Evolutionary conservation across 2,329 filamentous ascomycete species (phyloP), one percentile per base, ranked within the genome.

Genomic region (Calycina herbarum): DNA sequence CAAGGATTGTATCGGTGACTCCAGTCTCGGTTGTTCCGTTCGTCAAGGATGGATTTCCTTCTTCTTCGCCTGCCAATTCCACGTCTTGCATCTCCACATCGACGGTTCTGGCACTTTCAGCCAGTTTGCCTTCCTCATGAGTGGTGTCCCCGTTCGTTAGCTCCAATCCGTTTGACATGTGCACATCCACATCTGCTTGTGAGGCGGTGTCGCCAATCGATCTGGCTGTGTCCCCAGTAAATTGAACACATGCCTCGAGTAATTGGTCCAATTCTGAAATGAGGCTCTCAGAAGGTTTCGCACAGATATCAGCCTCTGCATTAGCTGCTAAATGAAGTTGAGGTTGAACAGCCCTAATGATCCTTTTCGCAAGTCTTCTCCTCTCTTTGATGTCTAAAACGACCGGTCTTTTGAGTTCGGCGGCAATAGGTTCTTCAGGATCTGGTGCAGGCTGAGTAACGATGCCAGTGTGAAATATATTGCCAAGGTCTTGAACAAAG

Each of bases 301-400:
- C 85, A 61, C 85, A 88, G 54, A 96, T 83, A 67, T 95, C 91
- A n/a, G 91, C 89, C 77, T 98, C 94, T 63, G 92, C 91, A 62
- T 85, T 85, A 58, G 93, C 79, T 0, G 93, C 93, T 63, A 86
- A 84, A 76, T 97, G 91, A 2, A 97, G 81, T 57, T 88, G 84
- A 15, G 91, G 88, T 76, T 96, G 92, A 38, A 96, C 85, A 0
- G 89, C 87, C 76, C 93, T 96, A 70, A 96, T 85, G 67, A 97
- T 96, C 31, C 93, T 87, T 78, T 96, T 97, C 29, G 91, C 93
- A n/a, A 96, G 81, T 71, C 90, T 91, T 73, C 92, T 91, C 67
- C 91, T 88, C 71, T 96, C 91, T 65, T 92, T 91, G 67, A 93
- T 87, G 72, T 96, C 93, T 10, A 83, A 67, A 64, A 76, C 78